These are phyloP conservation scores for Galerina marginata DNA, from an alignment of 768 basidiomycete species.

Conservation along the genomic window DNA sequence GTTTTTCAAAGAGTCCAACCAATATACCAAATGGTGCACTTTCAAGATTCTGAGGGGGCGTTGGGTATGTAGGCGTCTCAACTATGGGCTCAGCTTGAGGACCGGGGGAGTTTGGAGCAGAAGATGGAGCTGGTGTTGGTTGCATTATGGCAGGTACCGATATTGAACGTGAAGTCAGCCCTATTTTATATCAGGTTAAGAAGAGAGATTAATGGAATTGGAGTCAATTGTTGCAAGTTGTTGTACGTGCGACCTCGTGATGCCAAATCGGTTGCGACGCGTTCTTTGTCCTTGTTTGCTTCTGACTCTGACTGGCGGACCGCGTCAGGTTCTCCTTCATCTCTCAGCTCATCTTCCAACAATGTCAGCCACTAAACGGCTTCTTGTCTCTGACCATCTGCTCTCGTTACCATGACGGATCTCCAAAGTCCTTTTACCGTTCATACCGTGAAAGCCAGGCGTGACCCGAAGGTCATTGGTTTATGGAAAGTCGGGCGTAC, in stretches of 20 bases:
- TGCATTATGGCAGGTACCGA: conserved; percentile 48
- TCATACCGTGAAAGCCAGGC: conserved; percentile 23
- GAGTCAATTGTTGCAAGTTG: conserved; percentile 3
- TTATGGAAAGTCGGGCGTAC: conserved; percentile 85
- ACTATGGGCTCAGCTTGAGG: conserved; percentile 27
- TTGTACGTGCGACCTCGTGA: conserved; percentile 9
- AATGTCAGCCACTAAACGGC: conserved; percentile 29
- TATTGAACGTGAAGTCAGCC: neutral
- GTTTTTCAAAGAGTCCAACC: conserved; percentile 73
- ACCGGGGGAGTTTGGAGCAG: conserved; percentile 53
- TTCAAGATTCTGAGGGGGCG: conserved; percentile 68
- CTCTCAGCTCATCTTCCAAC: conserved; percentile 1
- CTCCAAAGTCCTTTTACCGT: conserved; percentile 23
- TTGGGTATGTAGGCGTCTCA: conserved; percentile 46
- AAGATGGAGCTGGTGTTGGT: conserved; percentile 71
- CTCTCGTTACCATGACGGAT: conserved; percentile 33
- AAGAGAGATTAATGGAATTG: neutral
- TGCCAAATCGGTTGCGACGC: conserved; percentile 33
- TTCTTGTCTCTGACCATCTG: conserved; percentile 15
- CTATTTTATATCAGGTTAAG: neutral
- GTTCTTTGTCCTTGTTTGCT: conserved; percentile 40
- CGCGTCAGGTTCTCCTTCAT: neutral
- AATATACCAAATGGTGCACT: conserved; percentile 75
- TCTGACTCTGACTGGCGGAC: conserved; percentile 1
- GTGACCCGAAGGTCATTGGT: conserved; percentile 73